phyloP scores from a whole-genome alignment of 1,284 basidiomycete genomes.

The Rhizoctonia solani region DNA sequence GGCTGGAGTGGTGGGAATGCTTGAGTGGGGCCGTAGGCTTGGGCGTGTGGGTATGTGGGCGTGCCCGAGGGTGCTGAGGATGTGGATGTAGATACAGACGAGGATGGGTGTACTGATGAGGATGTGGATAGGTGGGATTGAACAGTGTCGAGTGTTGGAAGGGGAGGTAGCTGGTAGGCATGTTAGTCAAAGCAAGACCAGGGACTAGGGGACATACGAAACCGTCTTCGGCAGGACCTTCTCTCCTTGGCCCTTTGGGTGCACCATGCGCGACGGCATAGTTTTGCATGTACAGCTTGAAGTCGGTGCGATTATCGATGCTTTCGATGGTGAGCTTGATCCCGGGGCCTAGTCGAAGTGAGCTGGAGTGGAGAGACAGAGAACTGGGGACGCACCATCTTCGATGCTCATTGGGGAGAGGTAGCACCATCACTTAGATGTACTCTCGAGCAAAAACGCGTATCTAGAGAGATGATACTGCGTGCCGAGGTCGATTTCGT shows the following conservation, averaged over 20 bases:
- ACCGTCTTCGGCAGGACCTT: conserved; percentile 83
- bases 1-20: neutral
- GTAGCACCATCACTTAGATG: conserved; percentile 86
- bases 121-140: conserved; percentile 23
- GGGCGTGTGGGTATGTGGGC: conserved; percentile 42
- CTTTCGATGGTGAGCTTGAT: conserved; percentile 85
- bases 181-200: neutral
- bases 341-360: conserved; percentile 58
- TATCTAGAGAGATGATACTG: conserved; percentile 97
- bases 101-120: conserved; percentile 31
- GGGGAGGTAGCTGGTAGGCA: conserved; percentile 24
- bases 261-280: conserved; percentile 82
- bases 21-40: conserved; percentile 23
- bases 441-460: conserved; percentile 91
- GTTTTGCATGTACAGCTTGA: conserved; percentile 96
- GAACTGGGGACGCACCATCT: conserved; percentile 51
- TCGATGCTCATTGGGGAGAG: conserved; percentile 72
- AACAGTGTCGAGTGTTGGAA: conserved; percentile 24
- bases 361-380: conserved; percentile 6
- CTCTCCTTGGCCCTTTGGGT: conserved; percentile 71
- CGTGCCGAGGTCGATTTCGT: conserved; percentile 95
- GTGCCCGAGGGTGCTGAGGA: neutral
- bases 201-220: conserved; percentile 62
- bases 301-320: conserved; percentile 94
- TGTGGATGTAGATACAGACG: neutral